phyloP scores from a whole-genome alignment of 148 eudicot genomes.

The Selenicereus undatus region DNA sequence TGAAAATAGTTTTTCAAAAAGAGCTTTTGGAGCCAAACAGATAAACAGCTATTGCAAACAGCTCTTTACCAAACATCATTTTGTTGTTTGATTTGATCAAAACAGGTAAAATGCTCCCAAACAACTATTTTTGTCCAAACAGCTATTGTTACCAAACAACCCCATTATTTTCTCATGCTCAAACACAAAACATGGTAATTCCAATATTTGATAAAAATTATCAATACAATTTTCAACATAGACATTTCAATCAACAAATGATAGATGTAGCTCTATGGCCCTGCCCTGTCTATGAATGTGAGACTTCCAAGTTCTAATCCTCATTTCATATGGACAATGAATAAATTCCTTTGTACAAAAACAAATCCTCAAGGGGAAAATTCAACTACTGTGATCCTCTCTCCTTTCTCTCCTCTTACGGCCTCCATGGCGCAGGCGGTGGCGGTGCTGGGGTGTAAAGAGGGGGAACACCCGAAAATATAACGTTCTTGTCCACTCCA shows the following conservation, averaged over 20 bases:
- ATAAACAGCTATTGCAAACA: no score
- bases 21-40: no score
- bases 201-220: neutral
- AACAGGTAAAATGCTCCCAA: no score
- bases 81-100: no score
- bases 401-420: neutral
- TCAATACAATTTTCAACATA: neutral
- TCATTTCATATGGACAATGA: constrained; percentile 7
- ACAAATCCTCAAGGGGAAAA: neutral
- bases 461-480: constrained; percentile 72
- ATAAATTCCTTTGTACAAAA: neutral
- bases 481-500: constrained; percentile 56
- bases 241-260: neutral
- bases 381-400: neutral
- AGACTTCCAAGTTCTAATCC: neutral
- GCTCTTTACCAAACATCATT: no score
- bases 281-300: neutral
- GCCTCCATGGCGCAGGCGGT: constrained; percentile 35
- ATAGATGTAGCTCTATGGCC: neutral
- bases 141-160: no score
- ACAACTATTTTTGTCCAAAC: no score
- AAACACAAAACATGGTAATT: neutral
- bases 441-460: constrained; percentile 37
- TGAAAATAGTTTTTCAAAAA: no score
- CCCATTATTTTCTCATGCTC: no score